Base-by-base conservation (phyloP, 164 flowering plant species). In the Litsea cubeba region DNA sequence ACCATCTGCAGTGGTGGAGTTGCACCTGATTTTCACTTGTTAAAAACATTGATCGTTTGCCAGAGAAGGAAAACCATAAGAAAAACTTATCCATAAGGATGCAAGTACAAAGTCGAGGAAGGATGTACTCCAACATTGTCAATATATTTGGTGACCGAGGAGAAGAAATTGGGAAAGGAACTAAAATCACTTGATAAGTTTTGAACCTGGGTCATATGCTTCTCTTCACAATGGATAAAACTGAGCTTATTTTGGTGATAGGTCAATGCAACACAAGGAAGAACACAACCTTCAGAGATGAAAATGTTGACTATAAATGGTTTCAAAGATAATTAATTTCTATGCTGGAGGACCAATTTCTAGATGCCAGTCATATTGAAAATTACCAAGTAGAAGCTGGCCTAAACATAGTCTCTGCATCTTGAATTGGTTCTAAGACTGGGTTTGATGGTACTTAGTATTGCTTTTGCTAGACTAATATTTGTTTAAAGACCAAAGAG, bases 1-100 rank as follows among this genome's bases (percentile, higher is more conserved):
- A 90, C 89, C 85, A 91, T 88, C 62, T 82, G 82, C 71, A 94
- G 71, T 68, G 87, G 82, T 10, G 99, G 99, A 71, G 92, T 83
- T 50, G 92, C 92, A 84, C 97, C 98, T 96, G 77, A 30, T 20
- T 72, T 68, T 74, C 18, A 77, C 2, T 8, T n/a, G 12, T 72
- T 51, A 50, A 77, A 51, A 7, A 18, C 63, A 58, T 51, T 25
- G 30, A 69, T 69, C 5, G 50, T 22, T 57, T 25, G n/a, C 15
- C 50, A 22, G 3, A 17, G 12, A 20, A 12, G 26, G 14, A 66
- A 62, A 58, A 17, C 17, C 26, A 30, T 30, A 57, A 6, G 5
- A 23, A 25, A 70, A 17, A 3, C 25, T 51, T 20, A 17, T 26
- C 5, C 4, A 40, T 8, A 63, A 22, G 30, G 28, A n/a, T 22